Evolutionary conservation across 305 asterid genomes (phyloP).

Genomic region (Caryopteris hybrid): DNA sequence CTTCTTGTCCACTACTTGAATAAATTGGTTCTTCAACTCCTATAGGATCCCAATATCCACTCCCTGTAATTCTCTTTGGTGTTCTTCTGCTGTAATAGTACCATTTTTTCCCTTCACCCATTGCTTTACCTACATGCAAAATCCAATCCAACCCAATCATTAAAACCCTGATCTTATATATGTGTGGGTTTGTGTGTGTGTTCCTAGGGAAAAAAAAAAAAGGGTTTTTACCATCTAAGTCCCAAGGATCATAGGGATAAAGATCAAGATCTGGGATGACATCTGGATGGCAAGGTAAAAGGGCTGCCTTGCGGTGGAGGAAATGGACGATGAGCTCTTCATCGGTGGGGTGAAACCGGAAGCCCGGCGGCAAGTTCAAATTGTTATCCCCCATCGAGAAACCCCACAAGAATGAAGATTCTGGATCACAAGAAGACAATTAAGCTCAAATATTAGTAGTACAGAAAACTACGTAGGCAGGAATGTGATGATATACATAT

Average conservation of each 20-base stretch:
- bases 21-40: constrained; percentile 74
- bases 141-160: background rate
- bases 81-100: constrained; percentile 85
- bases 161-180: too few species aligned
- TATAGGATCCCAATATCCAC: constrained; percentile 76
- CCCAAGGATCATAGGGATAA: constrained; percentile 91
- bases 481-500: background rate
- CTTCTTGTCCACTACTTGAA: constrained; percentile 35
- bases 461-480: background rate
- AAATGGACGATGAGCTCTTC: constrained; percentile 88
- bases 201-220: background rate
- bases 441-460: background rate
- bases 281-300: constrained; percentile 80
- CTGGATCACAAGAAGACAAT: background rate
- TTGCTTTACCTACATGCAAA: constrained; percentile 71
- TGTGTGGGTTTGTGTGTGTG: too few species aligned
- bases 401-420: too few species aligned
- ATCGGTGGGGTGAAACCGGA: constrained; percentile 80
- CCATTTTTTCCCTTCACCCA: constrained; percentile 87
- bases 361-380: constrained; percentile 81
- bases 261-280: constrained; percentile 94
- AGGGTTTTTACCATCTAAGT: constrained; percentile 54
- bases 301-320: constrained; percentile 74
- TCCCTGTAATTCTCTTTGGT: constrained; percentile 48
- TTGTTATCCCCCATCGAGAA: constrained; percentile 50